These are phyloP conservation scores for Aspergillus brasiliensis DNA, from an alignment of 2,329 filamentous ascomycete genomes.

Conservation along the genomic window DNA sequence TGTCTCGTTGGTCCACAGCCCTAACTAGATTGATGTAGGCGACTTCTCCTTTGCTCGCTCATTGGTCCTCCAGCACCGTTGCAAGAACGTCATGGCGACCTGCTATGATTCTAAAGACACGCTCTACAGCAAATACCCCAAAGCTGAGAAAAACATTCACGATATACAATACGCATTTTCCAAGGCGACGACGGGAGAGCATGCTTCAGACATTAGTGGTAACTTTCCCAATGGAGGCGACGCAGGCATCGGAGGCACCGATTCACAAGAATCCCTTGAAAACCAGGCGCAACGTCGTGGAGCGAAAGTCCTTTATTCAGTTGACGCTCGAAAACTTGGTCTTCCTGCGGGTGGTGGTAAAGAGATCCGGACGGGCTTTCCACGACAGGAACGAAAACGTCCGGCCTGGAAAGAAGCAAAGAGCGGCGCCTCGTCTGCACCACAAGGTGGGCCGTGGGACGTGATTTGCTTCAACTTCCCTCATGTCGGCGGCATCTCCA, in stretches of 20 bases:
- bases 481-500: slow-evolving; percentile 88
- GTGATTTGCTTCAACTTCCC: slow-evolving; percentile 95
- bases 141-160: slow-evolving; percentile 62
- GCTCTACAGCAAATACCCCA: slow-evolving; percentile 73
- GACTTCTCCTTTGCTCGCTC: slow-evolving; percentile 53
- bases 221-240: not conserved
- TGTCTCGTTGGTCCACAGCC: not conserved
- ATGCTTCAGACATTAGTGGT: not conserved
- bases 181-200: not conserved
- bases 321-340: slow-evolving; percentile 48
- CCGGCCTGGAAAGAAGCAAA: slow-evolving; percentile 27
- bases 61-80: slow-evolving; percentile 44
- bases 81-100: slow-evolving; percentile 45
- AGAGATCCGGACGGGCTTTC: slow-evolving; percentile 45
- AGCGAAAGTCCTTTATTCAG: slow-evolving; percentile 43
- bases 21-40: slow-evolving; percentile 29
- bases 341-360: slow-evolving; percentile 41
- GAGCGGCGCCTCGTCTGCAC: not conserved
- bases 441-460: slow-evolving; percentile 60
- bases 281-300: slow-evolving; percentile 17
- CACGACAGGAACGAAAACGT: slow-evolving; percentile 33
- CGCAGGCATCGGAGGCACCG: not conserved
- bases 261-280: slow-evolving; percentile 11
- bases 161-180: slow-evolving; percentile 33
- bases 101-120: slow-evolving; percentile 47